Conservation (phyloP, 345 rosid genomes). For the Dipteronia dyeriana region DNA sequence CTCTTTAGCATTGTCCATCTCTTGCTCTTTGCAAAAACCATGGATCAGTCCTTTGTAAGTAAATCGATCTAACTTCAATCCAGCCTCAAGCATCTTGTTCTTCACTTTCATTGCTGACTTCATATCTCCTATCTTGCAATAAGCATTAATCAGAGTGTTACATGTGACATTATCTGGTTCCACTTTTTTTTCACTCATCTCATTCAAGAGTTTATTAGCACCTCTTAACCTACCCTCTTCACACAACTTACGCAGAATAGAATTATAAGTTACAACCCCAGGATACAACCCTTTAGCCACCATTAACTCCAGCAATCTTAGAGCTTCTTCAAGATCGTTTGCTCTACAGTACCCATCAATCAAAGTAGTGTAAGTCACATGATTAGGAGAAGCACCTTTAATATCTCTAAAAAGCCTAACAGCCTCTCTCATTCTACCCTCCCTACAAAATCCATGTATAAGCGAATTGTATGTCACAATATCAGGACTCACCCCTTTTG, state of each 20-base stretch:
- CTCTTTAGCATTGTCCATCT: constrained; percentile 75
- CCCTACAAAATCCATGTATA: constrained; percentile 71
- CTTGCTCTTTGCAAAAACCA: constrained; percentile 74
- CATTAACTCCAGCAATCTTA: constrained; percentile 71
- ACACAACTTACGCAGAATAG: constrained; percentile 77
- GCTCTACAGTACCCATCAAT: constrained; percentile 89
- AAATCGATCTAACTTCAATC: constrained; percentile 62
- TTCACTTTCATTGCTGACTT: constrained; percentile 82
- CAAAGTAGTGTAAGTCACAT: constrained; percentile 77
- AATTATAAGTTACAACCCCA: constrained; percentile 72
- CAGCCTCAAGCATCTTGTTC: constrained; percentile 77
- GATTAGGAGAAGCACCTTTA: constrained; percentile 57
- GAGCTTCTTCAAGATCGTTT: constrained; percentile 74
- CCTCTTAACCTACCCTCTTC: constrained; percentile 83
- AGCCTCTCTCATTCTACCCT: constrained; percentile 97
- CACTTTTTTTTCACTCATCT: constrained; percentile 73
- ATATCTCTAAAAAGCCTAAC: constrained; percentile 69
- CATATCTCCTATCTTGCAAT: constrained; percentile 82
- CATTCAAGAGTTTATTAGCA: constrained; percentile 68
- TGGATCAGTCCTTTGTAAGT: constrained; percentile 80
- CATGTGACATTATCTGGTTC: constrained; percentile 88
- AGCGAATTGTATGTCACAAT: constrained; percentile 81
- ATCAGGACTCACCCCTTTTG: constrained; percentile 66
- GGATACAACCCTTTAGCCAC: constrained; percentile 70
- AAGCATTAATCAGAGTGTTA: constrained; percentile 87